Conservation (phyloP, 140 eudicot genomes). For the Anethum foeniculum region DNA sequence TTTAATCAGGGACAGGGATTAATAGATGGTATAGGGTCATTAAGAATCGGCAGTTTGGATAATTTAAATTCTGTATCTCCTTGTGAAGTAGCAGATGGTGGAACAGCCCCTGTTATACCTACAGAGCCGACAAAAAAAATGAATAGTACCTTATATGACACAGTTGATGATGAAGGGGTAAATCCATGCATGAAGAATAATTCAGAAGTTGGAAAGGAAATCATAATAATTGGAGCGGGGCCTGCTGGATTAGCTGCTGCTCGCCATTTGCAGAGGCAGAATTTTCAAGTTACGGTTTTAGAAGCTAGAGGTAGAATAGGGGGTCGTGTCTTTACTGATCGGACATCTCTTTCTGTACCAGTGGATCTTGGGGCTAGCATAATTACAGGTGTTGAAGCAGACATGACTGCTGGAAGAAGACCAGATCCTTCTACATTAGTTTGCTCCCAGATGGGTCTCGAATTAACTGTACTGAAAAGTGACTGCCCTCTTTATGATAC, state of each 20-base stretch:
- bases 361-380: slow-evolving; percentile 99
- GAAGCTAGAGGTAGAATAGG: slow-evolving; percentile 95
- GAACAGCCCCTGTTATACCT: slow-evolving; percentile 11
- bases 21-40: slow-evolving; percentile 4
- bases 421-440: slow-evolving; percentile 93
- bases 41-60: slow-evolving; percentile 16
- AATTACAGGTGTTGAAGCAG: slow-evolving; percentile 99
- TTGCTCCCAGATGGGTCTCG: slow-evolving; percentile 95
- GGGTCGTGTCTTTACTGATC: slow-evolving; percentile 95
- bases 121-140: slow-evolving; percentile 2
- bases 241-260: slow-evolving; percentile 98
- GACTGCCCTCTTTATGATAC: slow-evolving; percentile 96
- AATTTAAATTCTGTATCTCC: slow-evolving; percentile 12
- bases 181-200: slow-evolving; percentile 24
- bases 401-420: slow-evolving; percentile 78
- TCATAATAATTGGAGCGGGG: slow-evolving; percentile 89
- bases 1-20: slow-evolving; percentile 19
- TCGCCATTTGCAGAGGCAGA: slow-evolving; percentile 90
- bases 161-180: slow-evolving; percentile 15
- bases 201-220: slow-evolving; percentile 39
- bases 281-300: slow-evolving; percentile 69
- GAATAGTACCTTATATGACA: slow-evolving; percentile 4
- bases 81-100: slow-evolving; percentile 21
- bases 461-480: slow-evolving; percentile 81
- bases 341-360: slow-evolving; percentile 83